phyloP scores from a whole-genome alignment of 352 stramenopile species.

The Aphanomyces euteiches region DNA sequence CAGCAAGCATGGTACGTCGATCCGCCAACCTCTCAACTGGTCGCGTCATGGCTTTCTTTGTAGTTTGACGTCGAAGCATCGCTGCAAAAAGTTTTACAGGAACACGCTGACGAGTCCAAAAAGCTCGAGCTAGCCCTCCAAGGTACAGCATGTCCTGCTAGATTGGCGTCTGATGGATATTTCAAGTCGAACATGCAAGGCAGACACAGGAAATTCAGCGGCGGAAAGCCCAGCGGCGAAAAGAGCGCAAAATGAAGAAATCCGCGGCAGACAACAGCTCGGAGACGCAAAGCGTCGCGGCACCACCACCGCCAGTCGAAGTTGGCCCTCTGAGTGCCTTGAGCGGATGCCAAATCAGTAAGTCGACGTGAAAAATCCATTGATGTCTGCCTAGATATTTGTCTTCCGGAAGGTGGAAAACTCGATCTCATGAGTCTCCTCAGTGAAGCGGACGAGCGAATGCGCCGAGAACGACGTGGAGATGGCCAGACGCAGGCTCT shows the following conservation, averaged over 20 bases:
- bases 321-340: neutral
- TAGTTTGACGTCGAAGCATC: constrained; percentile 28
- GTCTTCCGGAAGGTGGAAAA: constrained; percentile 26
- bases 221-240: constrained; percentile 26
- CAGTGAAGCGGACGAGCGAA: constrained; percentile 21
- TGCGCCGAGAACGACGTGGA: constrained; percentile 18
- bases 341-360: constrained; percentile 25
- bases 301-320: neutral
- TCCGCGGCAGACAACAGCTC: neutral
- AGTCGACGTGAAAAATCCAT: neutral
- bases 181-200: constrained; percentile 20
- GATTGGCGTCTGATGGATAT: neutral
- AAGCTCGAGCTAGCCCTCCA: constrained; percentile 26
- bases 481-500: neutral
- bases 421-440: constrained; percentile 22
- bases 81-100: constrained; percentile 23
- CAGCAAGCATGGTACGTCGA: too few relatives aligned
- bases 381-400: constrained; percentile 21
- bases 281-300: neutral
- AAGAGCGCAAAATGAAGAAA: constrained; percentile 28
- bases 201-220: constrained; percentile 27
- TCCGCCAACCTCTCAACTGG: too few relatives aligned
- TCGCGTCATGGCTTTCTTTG: too few relatives aligned
- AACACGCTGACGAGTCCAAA: constrained; percentile 28
- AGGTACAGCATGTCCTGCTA: constrained; percentile 2